Evolutionary conservation across 345 rosid genomes (phyloP).

Genomic region (Noccaea bulbosa): DNA sequence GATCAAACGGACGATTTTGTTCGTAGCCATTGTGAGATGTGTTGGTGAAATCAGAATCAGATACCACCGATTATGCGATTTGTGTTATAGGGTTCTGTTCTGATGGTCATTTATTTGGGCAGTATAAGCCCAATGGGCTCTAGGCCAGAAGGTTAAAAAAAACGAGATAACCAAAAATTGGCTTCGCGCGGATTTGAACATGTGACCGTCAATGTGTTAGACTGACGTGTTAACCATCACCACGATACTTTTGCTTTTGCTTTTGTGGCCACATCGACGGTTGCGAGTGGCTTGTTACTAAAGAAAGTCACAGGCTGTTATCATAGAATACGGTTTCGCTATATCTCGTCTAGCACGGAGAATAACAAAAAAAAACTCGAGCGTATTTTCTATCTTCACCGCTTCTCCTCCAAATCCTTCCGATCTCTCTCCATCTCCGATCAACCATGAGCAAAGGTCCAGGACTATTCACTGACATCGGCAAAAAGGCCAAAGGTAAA

Average conservation of each 20-base stretch:
- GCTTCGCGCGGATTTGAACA: not conserved
- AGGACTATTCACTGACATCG: constrained; percentile 84
- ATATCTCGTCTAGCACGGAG: constrained; percentile 25
- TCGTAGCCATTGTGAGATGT: constrained; percentile 35
- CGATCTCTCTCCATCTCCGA: constrained; percentile 39
- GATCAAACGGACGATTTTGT: constrained; percentile 30
- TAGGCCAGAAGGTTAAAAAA: not conserved
- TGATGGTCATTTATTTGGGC: constrained; percentile 1
- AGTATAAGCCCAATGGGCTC: constrained; percentile 6
- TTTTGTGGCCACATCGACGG: constrained; percentile 23
- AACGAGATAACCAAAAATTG: not conserved
- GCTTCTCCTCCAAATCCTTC: constrained; percentile 31
- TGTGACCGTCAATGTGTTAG: not conserved
- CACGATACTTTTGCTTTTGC: too few relatives aligned
- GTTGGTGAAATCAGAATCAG: constrained; percentile 11
- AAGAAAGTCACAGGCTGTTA: constrained; percentile 36
- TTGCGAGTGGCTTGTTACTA: constrained; percentile 16
- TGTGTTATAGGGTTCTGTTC: constrained; percentile 9
- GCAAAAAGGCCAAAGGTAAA: constrained; percentile 86
- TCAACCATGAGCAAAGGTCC: constrained; percentile 84
- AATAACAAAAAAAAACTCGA: not conserved
- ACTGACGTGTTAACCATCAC: not conserved
- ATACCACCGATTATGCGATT: not conserved
- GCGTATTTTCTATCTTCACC: constrained; percentile 28
- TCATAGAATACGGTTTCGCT: constrained; percentile 16